Evolutionary conservation across 2,329 filamentous ascomycete genomes (phyloP).

Genomic region (Ceratocystis diversiconidia): DNA sequence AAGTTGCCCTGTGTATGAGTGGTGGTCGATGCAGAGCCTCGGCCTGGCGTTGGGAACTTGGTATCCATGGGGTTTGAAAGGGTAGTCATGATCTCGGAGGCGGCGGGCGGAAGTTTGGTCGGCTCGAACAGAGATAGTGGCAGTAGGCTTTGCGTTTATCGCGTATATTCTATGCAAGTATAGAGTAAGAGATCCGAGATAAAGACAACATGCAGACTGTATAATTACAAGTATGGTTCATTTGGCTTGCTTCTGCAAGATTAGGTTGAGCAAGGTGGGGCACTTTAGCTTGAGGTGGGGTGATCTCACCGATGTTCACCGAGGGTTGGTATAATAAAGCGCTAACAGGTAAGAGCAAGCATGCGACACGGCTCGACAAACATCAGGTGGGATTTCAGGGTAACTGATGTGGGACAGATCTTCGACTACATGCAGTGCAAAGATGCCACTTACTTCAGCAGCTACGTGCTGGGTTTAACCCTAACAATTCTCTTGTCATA

Average conservation of each 20-base stretch:
- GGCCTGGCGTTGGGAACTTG: conserved; percentile 38
- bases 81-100: conserved; percentile 6
- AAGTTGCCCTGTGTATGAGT: conserved; percentile 50
- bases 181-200: too few relatives aligned
- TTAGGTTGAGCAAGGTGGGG: not conserved
- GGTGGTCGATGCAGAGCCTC: conserved; percentile 40
- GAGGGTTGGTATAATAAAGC: not conserved
- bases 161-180: not conserved
- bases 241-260: too few relatives aligned
- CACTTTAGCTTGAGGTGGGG: not conserved
- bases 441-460: too few relatives aligned
- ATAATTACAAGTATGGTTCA: too few relatives aligned
- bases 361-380: not conserved
- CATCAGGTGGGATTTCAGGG: not conserved
- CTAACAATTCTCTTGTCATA: not conserved
- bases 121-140: not conserved
- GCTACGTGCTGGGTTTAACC: not conserved
- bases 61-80: conserved; percentile 30
- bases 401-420: not conserved
- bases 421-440: not conserved
- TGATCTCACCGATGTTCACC: not conserved
- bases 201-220: too few relatives aligned
- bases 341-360: not conserved
- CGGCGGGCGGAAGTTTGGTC: not conserved
- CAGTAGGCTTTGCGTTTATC: not conserved